phyloP scores from a whole-genome alignment of 2,329 filamentous ascomycete genomes.

The Incumbomyces lentus region DNA sequence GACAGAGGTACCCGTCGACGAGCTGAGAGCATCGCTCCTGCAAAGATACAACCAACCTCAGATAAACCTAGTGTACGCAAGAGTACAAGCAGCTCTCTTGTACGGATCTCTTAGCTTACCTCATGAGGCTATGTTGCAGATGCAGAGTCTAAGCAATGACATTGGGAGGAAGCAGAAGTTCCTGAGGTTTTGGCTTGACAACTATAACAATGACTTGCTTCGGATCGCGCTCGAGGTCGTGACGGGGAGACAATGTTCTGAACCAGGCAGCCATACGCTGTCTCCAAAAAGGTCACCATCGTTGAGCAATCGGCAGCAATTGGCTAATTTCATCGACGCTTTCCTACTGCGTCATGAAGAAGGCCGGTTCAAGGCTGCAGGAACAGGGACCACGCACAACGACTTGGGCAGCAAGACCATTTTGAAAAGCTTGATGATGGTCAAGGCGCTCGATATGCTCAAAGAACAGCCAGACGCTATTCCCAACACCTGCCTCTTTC shows the following conservation, averaged over 20 bases:
- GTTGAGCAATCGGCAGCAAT: conserved; percentile 29
- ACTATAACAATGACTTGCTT: conserved; percentile 44
- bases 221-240: conserved; percentile 48
- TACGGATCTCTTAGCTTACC: conserved; percentile 49
- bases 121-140: conserved; percentile 37
- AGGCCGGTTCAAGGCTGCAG: conserved; percentile 30
- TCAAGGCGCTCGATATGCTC: conserved; percentile 48
- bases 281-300: neutral
- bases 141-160: conserved; percentile 42
- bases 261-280: neutral
- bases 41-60: conserved; percentile 43
- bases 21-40: conserved; percentile 40
- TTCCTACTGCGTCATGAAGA: conserved; percentile 52
- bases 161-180: conserved; percentile 49
- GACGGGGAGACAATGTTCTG: conserved; percentile 37
- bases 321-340: conserved; percentile 45
- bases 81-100: conserved; percentile 47
- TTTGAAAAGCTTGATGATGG: conserved; percentile 49
- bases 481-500: conserved; percentile 38
- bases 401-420: conserved; percentile 29
- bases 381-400: conserved; percentile 10
- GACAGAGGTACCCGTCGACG: conserved; percentile 26
- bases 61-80: conserved; percentile 44
- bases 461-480: conserved; percentile 30
- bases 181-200: conserved; percentile 47